Evolutionary conservation across 768 basidiomycete genomes (phyloP), one percentile per base, ranked within the genome.

Genomic region (Clitopilus passeckerianus): DNA sequence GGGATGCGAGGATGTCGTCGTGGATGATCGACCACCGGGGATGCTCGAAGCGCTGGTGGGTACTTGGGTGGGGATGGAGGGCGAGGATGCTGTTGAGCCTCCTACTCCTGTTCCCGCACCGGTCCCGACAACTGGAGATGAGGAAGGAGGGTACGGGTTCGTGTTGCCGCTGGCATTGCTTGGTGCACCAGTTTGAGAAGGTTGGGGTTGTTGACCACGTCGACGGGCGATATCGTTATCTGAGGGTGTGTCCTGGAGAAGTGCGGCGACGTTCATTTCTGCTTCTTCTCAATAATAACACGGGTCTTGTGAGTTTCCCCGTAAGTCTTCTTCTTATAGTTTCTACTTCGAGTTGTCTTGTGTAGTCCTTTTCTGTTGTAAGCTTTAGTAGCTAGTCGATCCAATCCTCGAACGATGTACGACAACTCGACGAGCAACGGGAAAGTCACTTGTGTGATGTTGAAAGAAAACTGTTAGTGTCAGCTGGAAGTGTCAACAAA

Each of bases 221-320:
- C 67, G 68, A 27, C 73, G 61, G 30, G 66, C 69, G 10, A 81
- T 81, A 64, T 86, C 86, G 12, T 81, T 81, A 64, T 86, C 86
- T 0, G 86, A 86, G 54, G 87, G 87, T 0, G 86, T 83, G 70
- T 86, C 86, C 64, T 88, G 86, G 23, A 90, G 74, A 59, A 90
- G 80, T 67, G 77, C 83, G 22, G 84, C 83, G 64, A 90, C 85
- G 72, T 89, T 87, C 87, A 89, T 89, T 67, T 50, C 59, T 30
- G 66, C 43, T 52, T 3, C 27, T 30, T 30, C 27, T 30, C 27
- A 30, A 30, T 30, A 30, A 7, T 30, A 30, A 52, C 2, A 57
- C n/a, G n/a, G n/a, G n/a, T n/a, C n/a, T n/a, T n/a, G n/a, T 37
- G 37, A 24, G 23, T 16, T 53, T 18, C 12, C 12, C 37, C 12